phyloP scores from a whole-genome alignment of 2,329 filamentous ascomycete genomes.

The Graphilbum sp. region DNA sequence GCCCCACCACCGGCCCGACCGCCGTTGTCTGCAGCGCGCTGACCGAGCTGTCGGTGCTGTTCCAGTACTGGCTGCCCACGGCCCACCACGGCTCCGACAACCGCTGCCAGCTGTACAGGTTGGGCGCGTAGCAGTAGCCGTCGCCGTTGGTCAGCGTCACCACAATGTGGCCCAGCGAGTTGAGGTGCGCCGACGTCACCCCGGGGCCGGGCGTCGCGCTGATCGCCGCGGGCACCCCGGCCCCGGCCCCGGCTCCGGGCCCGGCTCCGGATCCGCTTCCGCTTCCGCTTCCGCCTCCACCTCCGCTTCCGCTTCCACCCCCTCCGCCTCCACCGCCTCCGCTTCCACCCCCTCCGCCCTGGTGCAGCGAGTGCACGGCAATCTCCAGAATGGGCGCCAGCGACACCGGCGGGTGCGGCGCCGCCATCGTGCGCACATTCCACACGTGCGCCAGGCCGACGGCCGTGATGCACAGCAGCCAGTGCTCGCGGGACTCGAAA shows the following conservation, averaged over 20 bases:
- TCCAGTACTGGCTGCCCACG: slow-evolving; percentile 96
- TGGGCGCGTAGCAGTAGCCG: slow-evolving; percentile 74
- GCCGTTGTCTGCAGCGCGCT: slow-evolving; percentile 61
- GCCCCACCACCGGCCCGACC: slow-evolving; percentile 35
- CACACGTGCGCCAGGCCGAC: slow-evolving; percentile 85
- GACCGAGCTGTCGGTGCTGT: slow-evolving; percentile 83
- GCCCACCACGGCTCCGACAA: slow-evolving; percentile 98
- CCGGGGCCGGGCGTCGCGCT: slow-evolving; percentile 61
- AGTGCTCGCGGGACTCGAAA: slow-evolving; percentile 75
- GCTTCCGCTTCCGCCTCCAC: too few relatives aligned
- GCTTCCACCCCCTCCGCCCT: neutral
- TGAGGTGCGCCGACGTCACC: slow-evolving; percentile 80
- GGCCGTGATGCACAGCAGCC: slow-evolving; percentile 78
- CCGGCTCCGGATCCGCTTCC: too few relatives aligned
- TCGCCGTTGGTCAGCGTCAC: slow-evolving; percentile 92
- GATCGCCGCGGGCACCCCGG: slow-evolving; percentile 27
- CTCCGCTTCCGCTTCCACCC: too few relatives aligned
- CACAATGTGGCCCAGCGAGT: slow-evolving; percentile 70
- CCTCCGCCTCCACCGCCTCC: too few relatives aligned
- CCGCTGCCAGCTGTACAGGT: slow-evolving; percentile 83
- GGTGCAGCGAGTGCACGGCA: slow-evolving; percentile 61
- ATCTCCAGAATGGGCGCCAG: slow-evolving; percentile 79
- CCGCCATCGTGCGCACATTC: slow-evolving; percentile 70
- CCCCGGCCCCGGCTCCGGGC: too few relatives aligned
- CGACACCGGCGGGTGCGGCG: slow-evolving; percentile 79